Conservation (phyloP, 305 asterid species). For the Solanum hybrid region DNA sequence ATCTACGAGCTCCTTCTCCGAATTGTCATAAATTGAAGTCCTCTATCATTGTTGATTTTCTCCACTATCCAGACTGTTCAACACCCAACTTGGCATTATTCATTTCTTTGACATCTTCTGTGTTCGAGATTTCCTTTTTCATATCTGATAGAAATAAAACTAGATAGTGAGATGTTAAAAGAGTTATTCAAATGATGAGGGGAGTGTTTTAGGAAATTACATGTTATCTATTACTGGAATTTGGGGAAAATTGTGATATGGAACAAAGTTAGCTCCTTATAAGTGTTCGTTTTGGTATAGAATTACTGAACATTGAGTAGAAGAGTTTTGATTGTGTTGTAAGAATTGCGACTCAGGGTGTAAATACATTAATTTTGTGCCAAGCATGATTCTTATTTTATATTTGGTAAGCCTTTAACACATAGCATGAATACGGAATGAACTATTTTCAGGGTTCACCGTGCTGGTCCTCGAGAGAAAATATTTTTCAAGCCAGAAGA, state of each 20-base stretch:
- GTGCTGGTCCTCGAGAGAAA: conserved; percentile 95
- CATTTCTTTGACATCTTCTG: neutral
- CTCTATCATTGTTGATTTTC: neutral
- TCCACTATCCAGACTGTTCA: neutral
- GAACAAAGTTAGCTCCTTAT: neutral
- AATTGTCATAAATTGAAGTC: neutral
- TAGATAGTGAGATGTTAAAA: neutral
- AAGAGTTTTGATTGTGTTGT: neutral
- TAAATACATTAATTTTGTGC: neutral
- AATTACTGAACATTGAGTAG: neutral
- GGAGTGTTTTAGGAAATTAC: neutral
- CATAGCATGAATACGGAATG: neutral
- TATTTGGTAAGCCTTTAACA: neutral
- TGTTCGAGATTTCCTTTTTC: neutral
- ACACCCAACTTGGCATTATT: neutral
- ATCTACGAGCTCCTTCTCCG: neutral
- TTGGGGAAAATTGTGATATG: neutral
- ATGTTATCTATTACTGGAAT: neutral
- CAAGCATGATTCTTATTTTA: neutral
- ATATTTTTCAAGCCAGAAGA: conserved; percentile 90
- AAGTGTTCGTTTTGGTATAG: neutral
- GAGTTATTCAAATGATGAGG: neutral
- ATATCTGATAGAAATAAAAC: neutral
- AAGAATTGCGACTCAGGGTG: neutral
- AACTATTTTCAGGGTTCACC: conserved; percentile 69